Evolutionary conservation across 176 grass and related monocot genomes (phyloP).

Genomic region (Saccharum officinarum): DNA sequence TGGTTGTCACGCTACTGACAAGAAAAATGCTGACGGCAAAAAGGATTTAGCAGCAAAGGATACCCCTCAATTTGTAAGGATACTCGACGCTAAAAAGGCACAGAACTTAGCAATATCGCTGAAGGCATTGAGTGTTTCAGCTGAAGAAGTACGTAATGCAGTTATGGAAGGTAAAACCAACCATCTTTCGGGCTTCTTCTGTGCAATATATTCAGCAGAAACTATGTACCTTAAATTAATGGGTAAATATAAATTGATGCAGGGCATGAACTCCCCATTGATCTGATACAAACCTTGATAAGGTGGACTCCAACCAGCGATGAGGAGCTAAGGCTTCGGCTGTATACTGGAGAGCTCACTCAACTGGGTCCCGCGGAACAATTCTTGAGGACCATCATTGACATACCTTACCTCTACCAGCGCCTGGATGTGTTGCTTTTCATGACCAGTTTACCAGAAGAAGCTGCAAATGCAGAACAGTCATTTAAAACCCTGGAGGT

Average conservation of each 20-base stretch:
- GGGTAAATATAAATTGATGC: not conserved
- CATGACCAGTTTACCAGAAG: constrained; percentile 67
- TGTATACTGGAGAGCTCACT: constrained; percentile 57
- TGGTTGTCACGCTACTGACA: constrained; percentile 47
- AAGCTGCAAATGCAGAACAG: constrained; percentile 45
- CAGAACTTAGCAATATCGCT: constrained; percentile 89
- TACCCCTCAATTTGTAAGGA: constrained; percentile 45
- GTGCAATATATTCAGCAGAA: not conserved
- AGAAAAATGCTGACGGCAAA: constrained; percentile 43
- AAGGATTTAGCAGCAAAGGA: constrained; percentile 54
- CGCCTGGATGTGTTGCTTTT: constrained; percentile 72
- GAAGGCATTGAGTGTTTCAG: constrained; percentile 76
- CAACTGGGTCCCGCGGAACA: constrained; percentile 68
- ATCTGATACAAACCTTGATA: constrained; percentile 68
- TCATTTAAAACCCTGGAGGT: constrained; percentile 81
- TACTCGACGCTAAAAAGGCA: constrained; percentile 85
- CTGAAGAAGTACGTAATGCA: constrained; percentile 58
- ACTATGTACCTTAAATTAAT: not conserved
- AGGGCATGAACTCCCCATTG: constrained; percentile 71
- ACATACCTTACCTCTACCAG: constrained; percentile 74
- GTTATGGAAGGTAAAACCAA: constrained; percentile 70
- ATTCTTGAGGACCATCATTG: constrained; percentile 68
- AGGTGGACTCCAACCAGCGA: constrained; percentile 77
- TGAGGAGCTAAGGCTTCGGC: constrained; percentile 66
- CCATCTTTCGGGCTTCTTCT: not conserved